Conservation (phyloP, 805 yeast species). For the Candida ulmi region DNA sequence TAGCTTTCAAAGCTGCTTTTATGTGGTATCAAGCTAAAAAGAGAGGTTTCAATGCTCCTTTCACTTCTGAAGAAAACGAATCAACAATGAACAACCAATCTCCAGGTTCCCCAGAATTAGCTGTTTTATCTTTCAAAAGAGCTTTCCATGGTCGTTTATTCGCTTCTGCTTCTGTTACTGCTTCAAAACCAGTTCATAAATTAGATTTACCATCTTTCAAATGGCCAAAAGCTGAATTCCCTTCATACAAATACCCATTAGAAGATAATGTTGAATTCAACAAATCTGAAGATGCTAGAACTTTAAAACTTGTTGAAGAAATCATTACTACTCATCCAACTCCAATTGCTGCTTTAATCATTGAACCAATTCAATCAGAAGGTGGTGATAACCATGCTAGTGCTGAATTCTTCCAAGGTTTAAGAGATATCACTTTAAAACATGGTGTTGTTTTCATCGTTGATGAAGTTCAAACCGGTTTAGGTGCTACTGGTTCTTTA, state of each 20-base stretch:
- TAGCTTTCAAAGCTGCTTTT: conserved; percentile 86
- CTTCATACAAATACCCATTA: conserved; percentile 78
- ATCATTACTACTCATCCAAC: conserved; percentile 58
- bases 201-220: conserved; percentile 87
- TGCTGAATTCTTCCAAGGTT: conserved; percentile 70
- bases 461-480: conserved; percentile 89
- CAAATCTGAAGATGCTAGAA: conserved; percentile 72
- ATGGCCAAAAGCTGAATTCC: conserved; percentile 97
- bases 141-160: conserved; percentile 95
- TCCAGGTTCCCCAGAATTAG: conserved; percentile 87
- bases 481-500: conserved; percentile 79
- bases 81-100: conserved; percentile 75
- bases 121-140: conserved; percentile 78
- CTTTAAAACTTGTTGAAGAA: conserved; percentile 71
- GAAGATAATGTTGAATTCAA: conserved; percentile 60
- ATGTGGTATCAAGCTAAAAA: conserved; percentile 66
- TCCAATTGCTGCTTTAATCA: conserved; percentile 84
- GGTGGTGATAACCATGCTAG: conserved; percentile 92
- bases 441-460: conserved; percentile 68
- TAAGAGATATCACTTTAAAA: conserved; percentile 69
- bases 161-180: conserved; percentile 86
- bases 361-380: conserved; percentile 90
- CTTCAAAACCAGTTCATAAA: conserved; percentile 94
- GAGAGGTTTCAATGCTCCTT: conserved; percentile 59
- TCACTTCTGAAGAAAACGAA: conserved; percentile 61